A percentile compares a stretch with the other conserved stretches of the same genome.
Evolutionary conservation across 306 rosid species (phyloP).

Genomic region (Ochetophila trinervis): DNA sequence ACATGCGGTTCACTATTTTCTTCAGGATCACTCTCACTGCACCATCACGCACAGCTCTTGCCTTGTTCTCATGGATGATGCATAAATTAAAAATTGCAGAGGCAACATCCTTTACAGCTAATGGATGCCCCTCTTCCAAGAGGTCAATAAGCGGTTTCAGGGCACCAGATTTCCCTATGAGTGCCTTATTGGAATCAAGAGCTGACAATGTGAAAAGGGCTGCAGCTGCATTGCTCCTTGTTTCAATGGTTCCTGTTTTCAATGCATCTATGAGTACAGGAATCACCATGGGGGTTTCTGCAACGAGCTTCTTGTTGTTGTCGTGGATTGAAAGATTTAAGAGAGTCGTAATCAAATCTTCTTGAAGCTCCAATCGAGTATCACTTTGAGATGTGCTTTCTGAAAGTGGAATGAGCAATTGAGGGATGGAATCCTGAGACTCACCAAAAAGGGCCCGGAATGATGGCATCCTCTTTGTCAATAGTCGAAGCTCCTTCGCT

Average conservation of each 20-base stretch:
- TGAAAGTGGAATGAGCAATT: conserved; percentile 61
- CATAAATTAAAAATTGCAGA: conserved; percentile 82
- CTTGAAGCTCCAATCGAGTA: conserved; percentile 58
- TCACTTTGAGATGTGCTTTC: conserved; percentile 36
- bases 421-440: conserved; percentile 57
- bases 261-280: conserved; percentile 64
- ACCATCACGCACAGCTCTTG: conserved; percentile 62
- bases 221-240: conserved; percentile 87
- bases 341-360: conserved; percentile 84
- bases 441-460: conserved; percentile 75
- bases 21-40: conserved; percentile 58
- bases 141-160: conserved; percentile 63
- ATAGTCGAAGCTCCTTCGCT: conserved; percentile 74
- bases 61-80: conserved; percentile 73
- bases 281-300: conserved; percentile 70
- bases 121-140: conserved; percentile 76
- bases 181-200: conserved; percentile 83
- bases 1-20: conserved; percentile 46
- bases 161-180: conserved; percentile 80
- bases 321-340: conserved; percentile 83
- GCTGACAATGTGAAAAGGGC: conserved; percentile 86
- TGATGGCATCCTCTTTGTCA: conserved; percentile 80
- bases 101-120: conserved; percentile 76
- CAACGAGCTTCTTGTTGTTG: conserved; percentile 80
- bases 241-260: conserved; percentile 66